These are phyloP conservation scores for Phanerodontia chrysosporium DNA, from an alignment of 768 basidiomycete species.

Conservation along the genomic window DNA sequence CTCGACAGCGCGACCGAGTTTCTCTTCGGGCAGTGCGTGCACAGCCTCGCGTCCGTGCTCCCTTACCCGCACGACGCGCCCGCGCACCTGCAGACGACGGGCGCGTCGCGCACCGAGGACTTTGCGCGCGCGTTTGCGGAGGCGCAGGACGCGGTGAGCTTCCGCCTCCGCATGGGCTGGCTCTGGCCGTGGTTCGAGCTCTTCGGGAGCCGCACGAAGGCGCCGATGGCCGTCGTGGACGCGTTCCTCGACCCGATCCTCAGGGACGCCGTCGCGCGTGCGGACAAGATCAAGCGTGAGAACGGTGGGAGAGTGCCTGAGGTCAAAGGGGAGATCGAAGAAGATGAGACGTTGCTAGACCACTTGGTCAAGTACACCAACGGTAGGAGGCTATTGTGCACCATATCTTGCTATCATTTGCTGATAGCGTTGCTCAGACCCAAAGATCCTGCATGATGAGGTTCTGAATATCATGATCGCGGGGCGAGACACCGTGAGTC, in stretches of 20 bases:
- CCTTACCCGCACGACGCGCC: slow-evolving; percentile 34
- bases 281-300: not conserved
- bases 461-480: slow-evolving; percentile 32
- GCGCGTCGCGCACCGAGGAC: slow-evolving; percentile 6
- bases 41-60: slow-evolving; percentile 33
- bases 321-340: slow-evolving; percentile 13
- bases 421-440: too few relatives aligned
- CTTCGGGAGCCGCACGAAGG: slow-evolving; percentile 25
- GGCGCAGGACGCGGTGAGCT: slow-evolving; percentile 28
- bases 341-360: slow-evolving; percentile 39
- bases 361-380: slow-evolving; percentile 34
- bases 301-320: not conserved
- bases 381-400: slow-evolving; percentile 26
- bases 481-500: slow-evolving; percentile 29
- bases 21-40: slow-evolving; percentile 41
- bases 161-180: slow-evolving; percentile 27
- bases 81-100: not conserved
- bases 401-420: not conserved
- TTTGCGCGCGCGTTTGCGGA: slow-evolving; percentile 26
- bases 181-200: slow-evolving; percentile 40
- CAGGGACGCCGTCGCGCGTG: slow-evolving; percentile 26
- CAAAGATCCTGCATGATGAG: slow-evolving; percentile 28
- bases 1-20: slow-evolving; percentile 53
- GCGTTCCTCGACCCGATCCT: slow-evolving; percentile 37
- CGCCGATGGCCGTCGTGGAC: slow-evolving; percentile 36